Conservation (phyloP, 1,139 yeast species). For the Sugiyamaella japonica region DNA sequence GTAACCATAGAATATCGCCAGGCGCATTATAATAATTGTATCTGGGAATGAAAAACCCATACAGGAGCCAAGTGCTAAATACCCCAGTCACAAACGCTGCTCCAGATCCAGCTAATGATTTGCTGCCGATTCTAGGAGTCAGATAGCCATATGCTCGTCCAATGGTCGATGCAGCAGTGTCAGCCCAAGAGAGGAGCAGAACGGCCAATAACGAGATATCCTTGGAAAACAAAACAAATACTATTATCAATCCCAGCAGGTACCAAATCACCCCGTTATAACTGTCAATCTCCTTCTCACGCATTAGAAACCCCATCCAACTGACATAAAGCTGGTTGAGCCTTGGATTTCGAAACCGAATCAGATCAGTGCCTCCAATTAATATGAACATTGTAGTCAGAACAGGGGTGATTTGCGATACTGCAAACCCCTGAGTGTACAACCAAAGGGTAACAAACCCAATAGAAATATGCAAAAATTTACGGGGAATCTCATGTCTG, state of each 20-base stretch:
- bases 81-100: conserved; percentile 85
- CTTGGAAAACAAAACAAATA: conserved; percentile 69
- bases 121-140: conserved; percentile 76
- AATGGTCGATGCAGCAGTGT: conserved; percentile 92
- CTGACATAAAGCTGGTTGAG: conserved; percentile 67
- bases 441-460: conserved; percentile 76
- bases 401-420: conserved; percentile 53
- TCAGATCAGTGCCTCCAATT: conserved; percentile 63
- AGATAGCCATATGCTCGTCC: conserved; percentile 83
- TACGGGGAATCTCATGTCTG: conserved; percentile 87
- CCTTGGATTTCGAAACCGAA: conserved; percentile 60
- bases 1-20: conserved; percentile 62
- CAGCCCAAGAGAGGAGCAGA: conserved; percentile 90
- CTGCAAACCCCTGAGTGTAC: conserved; percentile 62
- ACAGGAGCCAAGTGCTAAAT: conserved; percentile 61
- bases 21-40: conserved; percentile 51
- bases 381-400: conserved; percentile 54
- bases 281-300: conserved; percentile 67
- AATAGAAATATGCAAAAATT: conserved; percentile 80
- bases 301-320: conserved; percentile 73
- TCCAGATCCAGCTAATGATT: conserved; percentile 83
- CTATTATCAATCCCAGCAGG: conserved; percentile 70
- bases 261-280: conserved; percentile 89
- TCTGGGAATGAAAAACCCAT: conserved; percentile 68
- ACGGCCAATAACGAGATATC: conserved; percentile 79